These are phyloP conservation scores for Tylopilus felleus DNA, from an alignment of 768 basidiomycete genomes.

Conservation along the genomic window DNA sequence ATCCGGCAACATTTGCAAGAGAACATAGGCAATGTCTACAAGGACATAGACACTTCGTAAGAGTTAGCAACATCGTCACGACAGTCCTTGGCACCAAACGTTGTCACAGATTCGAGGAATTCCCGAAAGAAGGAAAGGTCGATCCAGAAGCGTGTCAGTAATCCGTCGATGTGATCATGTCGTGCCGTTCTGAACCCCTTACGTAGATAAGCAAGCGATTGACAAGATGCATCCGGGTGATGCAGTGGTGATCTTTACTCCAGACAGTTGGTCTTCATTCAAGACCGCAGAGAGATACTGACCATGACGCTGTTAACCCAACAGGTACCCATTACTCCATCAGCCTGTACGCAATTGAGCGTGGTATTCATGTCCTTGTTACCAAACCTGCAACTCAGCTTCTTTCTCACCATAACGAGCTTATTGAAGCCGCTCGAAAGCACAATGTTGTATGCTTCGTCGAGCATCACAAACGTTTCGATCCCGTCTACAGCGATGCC, in stretches of 20 bases:
- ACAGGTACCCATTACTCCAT: conserved; percentile 83
- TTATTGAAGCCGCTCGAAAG: conserved; percentile 73
- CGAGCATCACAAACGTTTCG: conserved; percentile 92
- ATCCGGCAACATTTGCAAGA: conserved; percentile 77
- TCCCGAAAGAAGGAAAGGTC: conserved; percentile 63
- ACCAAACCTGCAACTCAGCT: conserved; percentile 92
- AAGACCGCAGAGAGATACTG: background rate
- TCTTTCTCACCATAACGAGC: conserved; percentile 74
- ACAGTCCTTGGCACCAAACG: background rate
- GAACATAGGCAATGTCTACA: conserved; percentile 83
- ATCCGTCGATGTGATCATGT: conserved; percentile 1
- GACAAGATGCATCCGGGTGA: conserved; percentile 74
- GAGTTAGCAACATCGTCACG: conserved; percentile 21
- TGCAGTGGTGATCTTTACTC: conserved; percentile 92
- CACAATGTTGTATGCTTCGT: conserved; percentile 86
- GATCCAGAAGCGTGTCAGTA: conserved; percentile 81
- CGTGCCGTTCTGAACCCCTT: background rate
- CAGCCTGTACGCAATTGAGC: conserved; percentile 81
- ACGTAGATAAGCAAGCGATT: conserved; percentile 77
- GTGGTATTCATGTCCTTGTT: conserved; percentile 81
- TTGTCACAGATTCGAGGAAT: conserved; percentile 64
- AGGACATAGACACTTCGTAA: conserved; percentile 81
- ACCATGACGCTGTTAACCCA: background rate
- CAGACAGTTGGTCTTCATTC: conserved; percentile 60
- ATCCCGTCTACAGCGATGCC: conserved; percentile 92